Conservation (phyloP, 2,329 filamentous ascomycete genomes). For the Monosporascus sp. region DNA sequence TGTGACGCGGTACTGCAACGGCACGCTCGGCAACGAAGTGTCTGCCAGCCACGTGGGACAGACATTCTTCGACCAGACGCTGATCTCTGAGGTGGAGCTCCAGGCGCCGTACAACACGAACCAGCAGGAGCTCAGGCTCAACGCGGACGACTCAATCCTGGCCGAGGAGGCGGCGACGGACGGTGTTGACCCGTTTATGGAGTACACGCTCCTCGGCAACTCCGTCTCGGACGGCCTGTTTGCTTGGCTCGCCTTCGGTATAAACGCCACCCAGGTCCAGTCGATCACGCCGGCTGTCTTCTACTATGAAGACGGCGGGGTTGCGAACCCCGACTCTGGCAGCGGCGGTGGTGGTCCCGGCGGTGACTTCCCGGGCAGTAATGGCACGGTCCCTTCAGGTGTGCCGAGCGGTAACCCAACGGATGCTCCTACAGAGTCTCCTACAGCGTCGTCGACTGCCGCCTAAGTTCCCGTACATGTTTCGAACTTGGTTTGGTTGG, state of each 20-base stretch:
- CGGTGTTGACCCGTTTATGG: slow-evolving; percentile 31
- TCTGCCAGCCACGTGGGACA: slow-evolving; percentile 57
- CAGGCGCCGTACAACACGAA: slow-evolving; percentile 42
- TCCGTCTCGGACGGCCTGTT: slow-evolving; percentile 46
- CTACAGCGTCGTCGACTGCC: neutral
- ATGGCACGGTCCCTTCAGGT: neutral
- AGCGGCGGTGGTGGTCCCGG: slow-evolving; percentile 8
- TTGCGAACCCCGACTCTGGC: slow-evolving; percentile 14
- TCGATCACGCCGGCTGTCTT: slow-evolving; percentile 23
- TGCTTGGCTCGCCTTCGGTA: slow-evolving; percentile 49
- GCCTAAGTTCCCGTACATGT: neutral
- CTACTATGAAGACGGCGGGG: slow-evolving; percentile 25
- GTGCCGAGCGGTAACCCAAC: neutral
- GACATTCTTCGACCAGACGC: slow-evolving; percentile 57
- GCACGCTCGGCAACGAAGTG: slow-evolving; percentile 42
- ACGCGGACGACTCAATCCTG: slow-evolving; percentile 25
- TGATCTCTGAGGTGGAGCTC: slow-evolving; percentile 46
- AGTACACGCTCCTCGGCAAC: slow-evolving; percentile 55
- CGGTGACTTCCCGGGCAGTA: neutral
- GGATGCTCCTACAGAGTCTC: neutral
- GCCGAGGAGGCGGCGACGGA: slow-evolving; percentile 19
- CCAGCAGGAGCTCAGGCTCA: slow-evolving; percentile 37
- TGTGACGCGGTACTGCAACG: slow-evolving; percentile 31
- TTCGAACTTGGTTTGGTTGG: neutral
- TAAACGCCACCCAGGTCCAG: slow-evolving; percentile 30